Base-by-base conservation (phyloP, 2,329 filamentous ascomycete species). In the Pseudogymnoascus sp. region DNA sequence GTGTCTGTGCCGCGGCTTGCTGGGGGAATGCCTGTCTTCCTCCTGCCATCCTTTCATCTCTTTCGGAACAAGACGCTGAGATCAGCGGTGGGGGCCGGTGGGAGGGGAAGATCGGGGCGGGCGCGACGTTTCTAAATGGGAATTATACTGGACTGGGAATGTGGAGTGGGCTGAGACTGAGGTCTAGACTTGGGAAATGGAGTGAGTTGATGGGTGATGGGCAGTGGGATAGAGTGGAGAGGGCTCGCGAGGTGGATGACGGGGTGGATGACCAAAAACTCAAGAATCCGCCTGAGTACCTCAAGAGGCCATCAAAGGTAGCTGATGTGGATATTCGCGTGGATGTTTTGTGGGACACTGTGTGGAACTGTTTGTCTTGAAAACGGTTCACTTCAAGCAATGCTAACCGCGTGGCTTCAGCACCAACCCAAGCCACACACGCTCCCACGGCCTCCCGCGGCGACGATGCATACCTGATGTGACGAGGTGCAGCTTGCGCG, bases 331-430 rank as follows among this genome's bases (percentile, higher is more conserved):
- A 33, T 55, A 55, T 55, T 31, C 18, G n/a, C 27, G 45, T 52
- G 45, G 45, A 52, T 52, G 31, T 15, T 31, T n/a, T 31, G 45
- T 55, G 45, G 45, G 27, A 55, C 33, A 18, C 3, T 18, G 6
- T 12, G 45, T 55, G 45, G 45, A 18, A 55, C 27, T 21, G 21
- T 31, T 18, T 31, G 45, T 33, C 45, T 55, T 55, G 27, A 55
- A 33, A 33, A 29, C n/a, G 9, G 27, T 55, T 55, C 29, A 18
- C 45, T 3, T 18, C 45, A 55, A 55, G 45, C 45, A 55, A 55
- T 55, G 45, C 27, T 55, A 55, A 55, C 45, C 45, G 45, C 27
- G 45, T 55, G 45, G 45, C 45, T 55, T 55, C 27, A 55, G n/a
- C 29, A 29, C 25, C n/a, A 52, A 6, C 40, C 40, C 25, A 52